Evolutionary conservation across 176 grass and related monocot genomes (phyloP), one percentile per base, ranked within the genome.

Genomic region (Triticum dicoccoides): DNA sequence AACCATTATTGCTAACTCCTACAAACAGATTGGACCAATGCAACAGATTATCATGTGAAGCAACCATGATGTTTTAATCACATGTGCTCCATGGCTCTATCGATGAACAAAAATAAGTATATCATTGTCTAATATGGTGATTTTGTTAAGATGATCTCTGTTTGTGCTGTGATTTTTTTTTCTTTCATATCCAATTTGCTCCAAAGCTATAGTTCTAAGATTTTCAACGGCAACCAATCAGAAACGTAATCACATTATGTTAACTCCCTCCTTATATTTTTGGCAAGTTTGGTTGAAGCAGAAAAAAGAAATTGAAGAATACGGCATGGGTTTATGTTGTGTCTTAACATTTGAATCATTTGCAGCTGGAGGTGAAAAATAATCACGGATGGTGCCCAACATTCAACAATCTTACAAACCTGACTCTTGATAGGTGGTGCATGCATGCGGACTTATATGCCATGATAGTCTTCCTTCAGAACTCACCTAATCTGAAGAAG

Each of bases 401-500:
- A 73, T 89, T 89, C 67, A 32, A 23, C 66, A 84, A 89, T 65
- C 76, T 89, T 81, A 42, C 13, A 41, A 17, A 8, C 77, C 75
- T 89, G 68, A 84, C 23, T 3, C 56, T 84, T 30, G 42, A 24
- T 11, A 0, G 15, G 9, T 89, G 58, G 42, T 80, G 69, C 44
- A 10, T 89, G 25, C 18, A 9, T 81, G 33, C 5, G 18, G 34
- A 76, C 11, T 85, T 80, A 20, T 68, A 81, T 45, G 33, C 25
- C 14, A 44, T 85, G 69, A 59, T 68, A 81, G 25, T 81, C 47
- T 85, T 89, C 61, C 88, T 85, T 85, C 77, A 76, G 77, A 80
- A 67, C 77, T 89, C 82, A 14, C 77, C 77, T 59, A 81, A 27
- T 37, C 83, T 85, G 61, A 38, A 47, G 27, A 59, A 81, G 78